phyloP scores from a whole-genome alignment of 176 grass and related monocot species.

The Triticum timopheevii region DNA sequence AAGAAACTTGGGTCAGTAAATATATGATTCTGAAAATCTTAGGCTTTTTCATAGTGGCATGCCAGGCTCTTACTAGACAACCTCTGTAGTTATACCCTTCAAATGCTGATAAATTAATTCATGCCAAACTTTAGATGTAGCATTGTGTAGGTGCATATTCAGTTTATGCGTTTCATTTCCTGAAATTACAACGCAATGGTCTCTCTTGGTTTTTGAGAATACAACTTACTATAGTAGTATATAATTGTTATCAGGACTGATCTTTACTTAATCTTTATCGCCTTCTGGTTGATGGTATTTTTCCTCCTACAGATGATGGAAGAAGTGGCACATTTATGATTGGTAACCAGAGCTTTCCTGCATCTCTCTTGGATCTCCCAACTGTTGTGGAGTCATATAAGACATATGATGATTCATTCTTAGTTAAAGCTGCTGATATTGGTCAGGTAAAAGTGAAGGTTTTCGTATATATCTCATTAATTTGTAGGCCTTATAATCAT shows the following conservation, averaged over 20 bases:
- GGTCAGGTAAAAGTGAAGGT: conserved; percentile 58
- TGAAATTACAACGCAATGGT: not conserved
- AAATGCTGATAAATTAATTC: not conserved
- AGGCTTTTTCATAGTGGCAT: not conserved
- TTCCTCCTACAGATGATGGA: conserved; percentile 70
- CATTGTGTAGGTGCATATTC: conserved; percentile 1
- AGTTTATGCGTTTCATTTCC: not conserved
- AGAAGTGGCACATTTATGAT: conserved; percentile 93
- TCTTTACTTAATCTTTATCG: not conserved
- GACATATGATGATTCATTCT: conserved; percentile 86
- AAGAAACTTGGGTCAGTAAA: not conserved
- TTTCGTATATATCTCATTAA: not conserved
- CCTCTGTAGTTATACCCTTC: not conserved
- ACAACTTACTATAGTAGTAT: conserved; percentile 10
- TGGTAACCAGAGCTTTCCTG: conserved; percentile 65
- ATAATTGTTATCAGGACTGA: not conserved
- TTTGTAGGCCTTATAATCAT: conserved; percentile 9
- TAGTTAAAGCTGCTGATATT: conserved; percentile 92
- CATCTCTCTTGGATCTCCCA: conserved; percentile 87
- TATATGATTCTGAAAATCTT: conserved; percentile 11
- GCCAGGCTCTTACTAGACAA: not conserved
- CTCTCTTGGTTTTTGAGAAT: conserved; percentile 4
- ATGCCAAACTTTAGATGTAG: not conserved
- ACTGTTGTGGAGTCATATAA: conserved; percentile 81
- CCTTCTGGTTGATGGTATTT: conserved; percentile 25